Percentiles rank a stretch among this genome's conserved stretches.
Evolutionary conservation across 306 rosid species (phyloP).

Genomic region (Vicia villosa): DNA sequence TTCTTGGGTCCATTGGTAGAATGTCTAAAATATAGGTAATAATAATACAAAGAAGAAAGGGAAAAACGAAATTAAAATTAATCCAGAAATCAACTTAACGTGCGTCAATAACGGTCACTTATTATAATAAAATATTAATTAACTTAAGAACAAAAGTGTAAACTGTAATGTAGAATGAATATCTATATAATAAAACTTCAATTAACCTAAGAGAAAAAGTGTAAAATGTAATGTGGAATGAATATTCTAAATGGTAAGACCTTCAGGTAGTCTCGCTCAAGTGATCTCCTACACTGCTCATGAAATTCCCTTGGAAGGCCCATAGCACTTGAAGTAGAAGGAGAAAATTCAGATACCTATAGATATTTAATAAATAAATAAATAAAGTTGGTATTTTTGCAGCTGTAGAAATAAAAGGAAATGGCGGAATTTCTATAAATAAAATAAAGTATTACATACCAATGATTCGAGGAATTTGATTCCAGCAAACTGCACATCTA

Average conservation of each 20-base stretch:
- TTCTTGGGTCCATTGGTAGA: constrained; percentile 86
- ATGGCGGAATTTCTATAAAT: constrained; percentile 13
- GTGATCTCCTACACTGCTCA: constrained; percentile 86
- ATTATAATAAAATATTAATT: constrained; percentile 27
- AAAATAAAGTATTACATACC: constrained; percentile 53
- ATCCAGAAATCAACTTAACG: constrained; percentile 24
- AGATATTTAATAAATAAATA: constrained; percentile 27
- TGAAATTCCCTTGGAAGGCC: constrained; percentile 98
- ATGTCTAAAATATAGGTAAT: constrained; percentile 50
- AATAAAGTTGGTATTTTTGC: constrained; percentile 28
- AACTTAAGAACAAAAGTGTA: background rate
- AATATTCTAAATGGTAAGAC: constrained; percentile 49
- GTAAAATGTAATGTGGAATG: background rate
- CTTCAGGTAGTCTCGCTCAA: constrained; percentile 79
- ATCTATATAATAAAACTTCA: constrained; percentile 35
- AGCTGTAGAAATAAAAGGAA: constrained; percentile 30
- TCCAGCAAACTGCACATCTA: constrained; percentile 84
- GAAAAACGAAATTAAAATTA: background rate
- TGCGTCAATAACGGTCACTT: constrained; percentile 5
- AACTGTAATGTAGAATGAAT: background rate
- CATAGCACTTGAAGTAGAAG: constrained; percentile 90
- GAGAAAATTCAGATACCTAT: constrained; percentile 97
- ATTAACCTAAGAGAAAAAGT: background rate
- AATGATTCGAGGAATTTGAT: constrained; percentile 80
- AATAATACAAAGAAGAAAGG: constrained; percentile 5